Evolutionary conservation across 352 stramenopile species (phyloP), one percentile per base, ranked within the genome.

Genomic region (Pythium monospermum): DNA sequence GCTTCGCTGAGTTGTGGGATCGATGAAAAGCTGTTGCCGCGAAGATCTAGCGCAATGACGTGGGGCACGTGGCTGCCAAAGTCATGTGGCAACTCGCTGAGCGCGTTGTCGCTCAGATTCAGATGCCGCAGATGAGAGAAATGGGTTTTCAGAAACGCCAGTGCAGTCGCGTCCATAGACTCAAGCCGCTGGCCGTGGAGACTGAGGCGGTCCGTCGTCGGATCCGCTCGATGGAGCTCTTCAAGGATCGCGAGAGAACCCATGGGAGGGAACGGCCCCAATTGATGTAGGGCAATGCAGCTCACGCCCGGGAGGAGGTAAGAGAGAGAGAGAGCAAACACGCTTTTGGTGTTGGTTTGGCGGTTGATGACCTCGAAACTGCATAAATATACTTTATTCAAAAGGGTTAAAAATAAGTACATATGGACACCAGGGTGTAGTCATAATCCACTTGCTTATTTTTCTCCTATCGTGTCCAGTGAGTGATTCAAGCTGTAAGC

Each of bases 41-140:
- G 70, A 4, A 90, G 28, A 36, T 90, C 76, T 12, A 90, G 55
- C 4, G 76, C 68, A n/a, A 86, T 74, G 10, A 90, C 68, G 30
- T 66, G 64, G 0, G 76, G 69, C 13, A 87, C 36, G 18, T 64
- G 49, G 18, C 43, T 10, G 0, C 64, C 68, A 27, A 90, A 73
- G 30, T 70, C 61, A 2, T 42, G 15, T 6, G 78, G 76, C 1
- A 87, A 53, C 18, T 45, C 28, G 0, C 60, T 58, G 0, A 90
- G 63, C 11, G 51, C 38, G 42, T 90, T 90, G 21, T 78, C 64
- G 21, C 73, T 72, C 18, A 90, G 52, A 27, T 90, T 67, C 18
- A 90, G 58, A 38, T 87, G 72, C 0, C 73, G 71, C 10, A 81
- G 50, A 37, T 67, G 35, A 0, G 64, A 46, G 41, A 87, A 84